Percentiles rank a stretch among this genome's conserved stretches.
These are phyloP conservation scores for Chaetomiaceae sp. DNA, from an alignment of 2,329 filamentous ascomycete species.

Conservation along the genomic window DNA sequence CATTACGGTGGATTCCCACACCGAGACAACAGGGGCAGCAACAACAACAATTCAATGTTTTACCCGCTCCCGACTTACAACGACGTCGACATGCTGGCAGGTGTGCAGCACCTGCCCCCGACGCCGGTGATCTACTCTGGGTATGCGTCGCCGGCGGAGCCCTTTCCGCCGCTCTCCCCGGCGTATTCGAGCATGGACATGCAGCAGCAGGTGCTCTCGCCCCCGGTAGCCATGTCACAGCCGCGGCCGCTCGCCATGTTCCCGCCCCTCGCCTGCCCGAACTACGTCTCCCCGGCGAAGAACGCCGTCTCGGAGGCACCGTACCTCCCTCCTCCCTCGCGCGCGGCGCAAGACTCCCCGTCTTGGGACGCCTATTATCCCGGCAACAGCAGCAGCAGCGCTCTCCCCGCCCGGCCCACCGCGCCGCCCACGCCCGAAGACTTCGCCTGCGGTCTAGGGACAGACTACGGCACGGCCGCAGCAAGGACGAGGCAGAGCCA, in stretches of 20 bases:
- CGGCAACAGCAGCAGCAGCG: constrained; percentile 30
- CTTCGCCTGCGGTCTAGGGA: constrained; percentile 32
- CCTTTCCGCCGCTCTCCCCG: constrained; percentile 48
- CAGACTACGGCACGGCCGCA: constrained; percentile 25
- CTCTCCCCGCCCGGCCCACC: constrained; percentile 37
- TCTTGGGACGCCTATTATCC: constrained; percentile 45
- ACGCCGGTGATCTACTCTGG: constrained; percentile 51
- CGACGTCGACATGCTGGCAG: constrained; percentile 37
- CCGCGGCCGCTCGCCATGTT: constrained; percentile 10
- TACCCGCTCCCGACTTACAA: constrained; percentile 37
- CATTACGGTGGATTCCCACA: constrained; percentile 33
- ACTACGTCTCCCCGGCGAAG: constrained; percentile 2
- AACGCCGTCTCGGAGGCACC: constrained; percentile 12
- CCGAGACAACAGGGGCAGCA: constrained; percentile 31
- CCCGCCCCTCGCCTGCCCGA: constrained; percentile 1
- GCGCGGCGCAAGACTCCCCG: constrained; percentile 14
- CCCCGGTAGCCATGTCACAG: not conserved
- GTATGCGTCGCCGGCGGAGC: constrained; percentile 48
- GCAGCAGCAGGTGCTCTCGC: constrained; percentile 33
- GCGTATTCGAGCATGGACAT: constrained; percentile 35
- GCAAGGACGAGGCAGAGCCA: constrained; percentile 20
- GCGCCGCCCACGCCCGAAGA: constrained; percentile 56
- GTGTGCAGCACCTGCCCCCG: constrained; percentile 42
- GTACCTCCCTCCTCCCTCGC: constrained; percentile 15
- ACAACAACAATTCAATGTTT: too few relatives aligned